Evolutionary conservation across 1,284 basidiomycete species (phyloP).

Genomic region (Heterobasidion parviporum): DNA sequence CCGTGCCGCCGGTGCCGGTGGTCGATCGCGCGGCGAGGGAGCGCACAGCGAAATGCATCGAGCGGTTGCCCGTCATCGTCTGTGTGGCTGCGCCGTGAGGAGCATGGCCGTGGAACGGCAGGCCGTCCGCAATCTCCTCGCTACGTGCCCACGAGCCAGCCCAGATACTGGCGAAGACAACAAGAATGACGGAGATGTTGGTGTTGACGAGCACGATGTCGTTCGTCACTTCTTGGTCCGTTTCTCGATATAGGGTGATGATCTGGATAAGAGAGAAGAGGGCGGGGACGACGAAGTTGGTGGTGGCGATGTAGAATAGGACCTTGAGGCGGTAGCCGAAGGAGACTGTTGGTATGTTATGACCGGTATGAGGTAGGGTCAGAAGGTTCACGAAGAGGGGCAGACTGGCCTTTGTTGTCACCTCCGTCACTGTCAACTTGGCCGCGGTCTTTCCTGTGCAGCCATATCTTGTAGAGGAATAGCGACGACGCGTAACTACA

Average conservation of each 20-base stretch:
- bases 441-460: neutral
- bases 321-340: neutral
- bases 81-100: too few species aligned
- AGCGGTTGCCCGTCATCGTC: neutral
- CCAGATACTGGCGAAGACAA: slow-evolving; percentile 21
- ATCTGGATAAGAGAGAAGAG: slow-evolving; percentile 24
- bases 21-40: neutral
- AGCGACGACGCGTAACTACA: slow-evolving; percentile 3
- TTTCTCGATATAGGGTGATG: slow-evolving; percentile 18
- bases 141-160: slow-evolving; percentile 9
- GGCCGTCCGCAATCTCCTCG: neutral
- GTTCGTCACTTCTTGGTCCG: slow-evolving; percentile 17
- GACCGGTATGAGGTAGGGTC: neutral
- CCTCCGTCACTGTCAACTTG: neutral
- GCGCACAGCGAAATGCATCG: neutral
- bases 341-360: neutral
- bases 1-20: neutral
- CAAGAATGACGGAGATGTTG: slow-evolving; percentile 16
- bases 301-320: slow-evolving; percentile 21
- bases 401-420: neutral
- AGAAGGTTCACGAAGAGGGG: neutral
- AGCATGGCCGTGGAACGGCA: neutral
- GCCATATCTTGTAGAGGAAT: slow-evolving; percentile 8
- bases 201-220: slow-evolving; percentile 17
- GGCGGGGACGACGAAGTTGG: slow-evolving; percentile 16